Evolutionary conservation across 257 asterid species (phyloP).

Genomic region (Leonotis leonurus): DNA sequence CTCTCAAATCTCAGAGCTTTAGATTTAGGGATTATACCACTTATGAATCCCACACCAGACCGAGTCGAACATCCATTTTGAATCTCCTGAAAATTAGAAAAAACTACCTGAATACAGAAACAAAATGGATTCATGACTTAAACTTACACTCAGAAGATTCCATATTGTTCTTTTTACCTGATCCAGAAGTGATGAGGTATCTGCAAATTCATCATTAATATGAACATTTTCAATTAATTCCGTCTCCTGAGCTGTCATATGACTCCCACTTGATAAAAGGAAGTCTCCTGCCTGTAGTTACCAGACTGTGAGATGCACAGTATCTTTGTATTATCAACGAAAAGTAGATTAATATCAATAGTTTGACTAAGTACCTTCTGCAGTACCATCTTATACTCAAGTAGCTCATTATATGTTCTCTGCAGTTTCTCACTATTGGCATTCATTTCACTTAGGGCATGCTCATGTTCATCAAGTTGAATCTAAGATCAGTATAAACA

Average conservation of each 20-base stretch:
- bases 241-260: conserved; percentile 52
- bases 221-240: conserved; percentile 69
- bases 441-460: conserved; percentile 91
- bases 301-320: conserved; percentile 3
- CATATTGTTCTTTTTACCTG: conserved; percentile 43
- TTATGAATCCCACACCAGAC: conserved; percentile 86
- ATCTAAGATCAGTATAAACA: conserved; percentile 33
- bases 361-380: conserved; percentile 61
- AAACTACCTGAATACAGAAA: conserved; percentile 24
- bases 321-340: not conserved
- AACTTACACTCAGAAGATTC: conserved; percentile 12
- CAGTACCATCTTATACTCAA: conserved; percentile 94
- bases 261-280: conserved; percentile 67
- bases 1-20: conserved; percentile 80
- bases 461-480: conserved; percentile 89
- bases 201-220: conserved; percentile 39
- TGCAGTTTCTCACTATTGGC: conserved; percentile 77
- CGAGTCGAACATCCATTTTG: conserved; percentile 69
- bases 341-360: conserved; percentile 11
- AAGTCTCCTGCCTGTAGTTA: conserved; percentile 79
- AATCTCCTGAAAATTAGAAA: conserved; percentile 64
- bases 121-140: conserved; percentile 16
- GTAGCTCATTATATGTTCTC: conserved; percentile 82
- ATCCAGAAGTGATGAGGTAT: conserved; percentile 68
- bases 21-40: conserved; percentile 85